These are phyloP conservation scores for Xylariales sp. DNA, from an alignment of 2,329 filamentous ascomycete species.

Conservation along the genomic window DNA sequence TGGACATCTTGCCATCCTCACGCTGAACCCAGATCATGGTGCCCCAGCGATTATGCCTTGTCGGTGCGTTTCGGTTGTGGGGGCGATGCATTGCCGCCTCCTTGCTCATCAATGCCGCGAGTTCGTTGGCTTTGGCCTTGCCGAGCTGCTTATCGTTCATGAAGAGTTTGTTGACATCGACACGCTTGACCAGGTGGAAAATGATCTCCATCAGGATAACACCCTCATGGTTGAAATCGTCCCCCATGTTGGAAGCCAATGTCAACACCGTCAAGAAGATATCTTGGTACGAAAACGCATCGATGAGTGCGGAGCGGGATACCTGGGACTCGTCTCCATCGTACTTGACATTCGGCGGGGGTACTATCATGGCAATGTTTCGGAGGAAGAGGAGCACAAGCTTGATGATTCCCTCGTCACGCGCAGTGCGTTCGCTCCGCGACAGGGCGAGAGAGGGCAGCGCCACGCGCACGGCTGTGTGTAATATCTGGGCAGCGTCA, in stretches of 20 bases:
- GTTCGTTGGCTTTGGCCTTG: conserved; percentile 66
- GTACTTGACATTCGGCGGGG: conserved; percentile 65
- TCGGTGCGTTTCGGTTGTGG: conserved; percentile 73
- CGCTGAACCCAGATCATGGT: conserved; percentile 97
- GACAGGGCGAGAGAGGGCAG: conserved; percentile 81
- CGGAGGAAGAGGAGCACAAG: conserved; percentile 84
- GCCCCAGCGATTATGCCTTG: conserved; percentile 88
- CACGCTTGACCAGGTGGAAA: conserved; percentile 88
- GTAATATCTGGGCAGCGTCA: conserved; percentile 70
- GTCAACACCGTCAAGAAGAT: conserved; percentile 83
- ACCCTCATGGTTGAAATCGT: conserved; percentile 88
- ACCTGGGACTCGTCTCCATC: conserved; percentile 89
- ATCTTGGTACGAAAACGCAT: conserved; percentile 86
- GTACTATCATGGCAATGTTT: conserved; percentile 81
- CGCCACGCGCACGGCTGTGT: conserved; percentile 74
- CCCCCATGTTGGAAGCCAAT: conserved; percentile 85
- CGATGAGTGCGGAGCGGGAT: conserved; percentile 81
- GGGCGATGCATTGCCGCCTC: conserved; percentile 79
- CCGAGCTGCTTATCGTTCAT: conserved; percentile 71
- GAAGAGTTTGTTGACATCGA: conserved; percentile 80
- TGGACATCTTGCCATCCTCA: conserved; percentile 77
- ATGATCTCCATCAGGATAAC: conserved; percentile 86
- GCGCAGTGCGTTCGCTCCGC: conserved; percentile 67
- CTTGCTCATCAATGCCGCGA: conserved; percentile 71
- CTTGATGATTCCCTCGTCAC: conserved; percentile 91